Conservation (phyloP, 129 eudicot genomes). For the Flaveria sonorensis region DNA sequence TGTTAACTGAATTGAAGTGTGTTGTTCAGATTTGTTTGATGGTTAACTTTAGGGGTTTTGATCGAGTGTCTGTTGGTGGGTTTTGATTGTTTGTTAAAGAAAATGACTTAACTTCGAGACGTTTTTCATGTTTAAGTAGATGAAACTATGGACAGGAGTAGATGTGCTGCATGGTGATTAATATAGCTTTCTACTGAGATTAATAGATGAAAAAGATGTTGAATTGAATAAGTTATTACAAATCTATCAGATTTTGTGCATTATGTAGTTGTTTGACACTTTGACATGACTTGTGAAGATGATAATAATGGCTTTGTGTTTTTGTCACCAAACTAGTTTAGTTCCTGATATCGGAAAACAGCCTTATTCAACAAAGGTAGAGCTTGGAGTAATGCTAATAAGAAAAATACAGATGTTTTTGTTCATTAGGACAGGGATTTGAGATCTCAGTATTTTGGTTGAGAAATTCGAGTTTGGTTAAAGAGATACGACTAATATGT, state of each 20-base stretch:
- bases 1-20: slow-evolving; percentile 7
- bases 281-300: slow-evolving; percentile 22
- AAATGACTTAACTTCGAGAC: neutral
- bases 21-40: slow-evolving; percentile 10
- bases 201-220: slow-evolving; percentile 11
- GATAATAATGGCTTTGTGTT: neutral
- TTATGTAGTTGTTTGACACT: slow-evolving; percentile 21
- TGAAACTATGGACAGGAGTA: slow-evolving; percentile 11
- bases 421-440: neutral
- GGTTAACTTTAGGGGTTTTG: slow-evolving; percentile 23
- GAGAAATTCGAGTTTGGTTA: neutral
- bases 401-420: neutral
- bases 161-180: neutral
- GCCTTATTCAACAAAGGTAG: neutral
- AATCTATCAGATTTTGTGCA: neutral
- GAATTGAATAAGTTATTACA: neutral
- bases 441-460: neutral
- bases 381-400: slow-evolving; percentile 1
- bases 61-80: neutral
- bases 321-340: neutral
- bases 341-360: neutral
- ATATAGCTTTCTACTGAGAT: slow-evolving; percentile 11
- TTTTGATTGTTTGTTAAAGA: neutral
- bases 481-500: neutral
- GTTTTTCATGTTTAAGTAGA: neutral